Evolutionary conservation across 768 basidiomycete genomes (phyloP), one percentile per base, ranked within the genome.

Genomic region (Termitomyces sp.): DNA sequence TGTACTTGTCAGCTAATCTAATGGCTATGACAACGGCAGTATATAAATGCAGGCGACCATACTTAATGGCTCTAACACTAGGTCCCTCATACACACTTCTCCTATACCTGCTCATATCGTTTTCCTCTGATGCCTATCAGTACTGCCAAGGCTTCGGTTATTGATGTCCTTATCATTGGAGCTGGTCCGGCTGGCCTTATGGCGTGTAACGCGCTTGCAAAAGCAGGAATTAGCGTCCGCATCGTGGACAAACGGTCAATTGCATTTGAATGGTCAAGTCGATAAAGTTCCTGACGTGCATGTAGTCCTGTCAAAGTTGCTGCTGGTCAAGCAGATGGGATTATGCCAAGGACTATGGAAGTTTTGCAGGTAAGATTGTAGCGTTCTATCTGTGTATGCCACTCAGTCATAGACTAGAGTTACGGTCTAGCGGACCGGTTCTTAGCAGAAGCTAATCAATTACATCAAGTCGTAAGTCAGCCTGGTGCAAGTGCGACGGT

Each of bases 381-480:
- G 22, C 14, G 18, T 5, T 18, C 20, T 30, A 32, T 36, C 8
- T 12, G 50, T 18, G 38, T 49, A 14, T 33, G 20, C 18, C 13
- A 6, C n/a, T 47, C 6, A 33, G 13, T 48, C 9, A 30, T 52
- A 22, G 3, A 20, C 12, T 53, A 91, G 88, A 92, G 88, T 60
- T 91, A 92, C 70, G 90, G 89, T 6, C 77, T 92, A 6, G 86
- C 81, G 0, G 84, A 89, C 18, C 77, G 80, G 3, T 65, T 92
- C 22, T 58, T 90, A 26, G 75, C 70, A 42, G 81, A 89, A 63
- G 88, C 82, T 6, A 84, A 82, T 58, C 86, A 88, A 50, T 77
- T 92, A 77, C 82, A 88, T 59, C 78, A 82, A 70, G 82, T 82
- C 53, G 89, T 90, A 68, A 58, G 82, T 73, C 10, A 8, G n/a